Base-by-base conservation (phyloP, 1,139 yeast genomes). In the Suhomyces wounanorum region DNA sequence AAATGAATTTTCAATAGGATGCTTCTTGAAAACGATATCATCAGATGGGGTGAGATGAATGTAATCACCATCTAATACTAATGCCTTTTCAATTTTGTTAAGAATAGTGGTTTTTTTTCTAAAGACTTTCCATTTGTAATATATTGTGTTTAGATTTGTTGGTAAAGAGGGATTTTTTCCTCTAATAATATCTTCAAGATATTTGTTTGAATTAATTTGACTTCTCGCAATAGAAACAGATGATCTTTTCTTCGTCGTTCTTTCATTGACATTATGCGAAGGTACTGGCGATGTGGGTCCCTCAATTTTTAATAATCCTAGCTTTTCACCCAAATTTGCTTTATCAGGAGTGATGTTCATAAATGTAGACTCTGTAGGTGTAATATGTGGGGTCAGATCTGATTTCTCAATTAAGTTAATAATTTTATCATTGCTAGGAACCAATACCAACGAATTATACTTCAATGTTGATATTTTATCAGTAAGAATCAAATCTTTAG, bases 21-120 rank as follows among this genome's bases (percentile, higher is more conserved):
- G 81, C 49, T 84, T 84, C 53, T 86, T 89, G 55, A 70, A 71
- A 7, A 67, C 70, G 31, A 66, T 63, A 51, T 75, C 78, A 57
- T 85, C 87, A 1, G 92, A 84, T 1, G 98, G 97, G 60, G 92
- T 84, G 48, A 94, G 80, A 64, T 92, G 95, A 14, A 94, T 84
- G 63, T 91, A 92, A 61, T 91, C 97, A 17, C 98, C 98, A 67
- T 94, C 98, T 41, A 94, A 82, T 1, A 96, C 92, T 45, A 94
- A 73, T 1, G 91, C 82, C 58, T 95, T 83, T 58, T 92, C 96
- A 54, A 90, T 89, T 48, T 91, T 81, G 51, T 85, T 84, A 55
- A 88, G 82, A 60, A 94, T 86, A 0, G 96, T 85, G 75, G 92
- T 84, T 62, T 91, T 94, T 53, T 95, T 82, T 59, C 98, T 79